phyloP scores from a whole-genome alignment of 805 yeast genomes.

The Yarrowia sp. region DNA sequence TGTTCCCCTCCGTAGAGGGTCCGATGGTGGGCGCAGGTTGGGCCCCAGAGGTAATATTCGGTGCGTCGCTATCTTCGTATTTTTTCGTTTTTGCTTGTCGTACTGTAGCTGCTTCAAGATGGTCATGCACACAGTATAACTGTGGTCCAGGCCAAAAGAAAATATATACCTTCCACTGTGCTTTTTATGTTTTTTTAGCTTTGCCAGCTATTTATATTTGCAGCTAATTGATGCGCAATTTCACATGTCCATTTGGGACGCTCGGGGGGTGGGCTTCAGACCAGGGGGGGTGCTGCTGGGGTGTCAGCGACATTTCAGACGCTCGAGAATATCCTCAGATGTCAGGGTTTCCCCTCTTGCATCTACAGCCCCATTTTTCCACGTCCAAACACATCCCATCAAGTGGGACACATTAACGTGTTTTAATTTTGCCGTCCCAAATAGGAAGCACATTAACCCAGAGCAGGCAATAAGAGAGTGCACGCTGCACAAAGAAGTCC shows the following conservation, averaged over 20 bases:
- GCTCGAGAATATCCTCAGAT: not conserved
- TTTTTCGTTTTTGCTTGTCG: not conserved
- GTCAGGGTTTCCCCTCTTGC: not conserved
- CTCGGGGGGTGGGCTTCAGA: not conserved
- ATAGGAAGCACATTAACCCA: conserved; percentile 6
- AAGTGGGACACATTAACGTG: not conserved
- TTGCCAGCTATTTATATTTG: conserved; percentile 15
- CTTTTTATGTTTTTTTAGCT: not conserved
- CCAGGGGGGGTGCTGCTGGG: not conserved
- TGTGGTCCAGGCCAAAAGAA: not conserved
- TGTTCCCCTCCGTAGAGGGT: not conserved
- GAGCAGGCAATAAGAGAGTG: conserved; percentile 9
- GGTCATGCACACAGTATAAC: not conserved
- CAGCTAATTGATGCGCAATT: conserved; percentile 13
- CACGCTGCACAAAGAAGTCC: not conserved
- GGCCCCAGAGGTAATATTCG: not conserved
- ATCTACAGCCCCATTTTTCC: not conserved
- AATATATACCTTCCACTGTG: not conserved
- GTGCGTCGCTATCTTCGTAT: not conserved
- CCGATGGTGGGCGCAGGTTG: not conserved
- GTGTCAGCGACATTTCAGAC: not conserved
- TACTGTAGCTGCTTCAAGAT: not conserved
- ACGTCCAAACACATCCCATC: not conserved
- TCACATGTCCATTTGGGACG: conserved; percentile 3
- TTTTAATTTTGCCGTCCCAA: not conserved